Percentiles rank a stretch among this genome's conserved stretches.
Conservation (phyloP, 2,329 filamentous ascomycete species). For the Magnaporthiopsis incrustans region DNA sequence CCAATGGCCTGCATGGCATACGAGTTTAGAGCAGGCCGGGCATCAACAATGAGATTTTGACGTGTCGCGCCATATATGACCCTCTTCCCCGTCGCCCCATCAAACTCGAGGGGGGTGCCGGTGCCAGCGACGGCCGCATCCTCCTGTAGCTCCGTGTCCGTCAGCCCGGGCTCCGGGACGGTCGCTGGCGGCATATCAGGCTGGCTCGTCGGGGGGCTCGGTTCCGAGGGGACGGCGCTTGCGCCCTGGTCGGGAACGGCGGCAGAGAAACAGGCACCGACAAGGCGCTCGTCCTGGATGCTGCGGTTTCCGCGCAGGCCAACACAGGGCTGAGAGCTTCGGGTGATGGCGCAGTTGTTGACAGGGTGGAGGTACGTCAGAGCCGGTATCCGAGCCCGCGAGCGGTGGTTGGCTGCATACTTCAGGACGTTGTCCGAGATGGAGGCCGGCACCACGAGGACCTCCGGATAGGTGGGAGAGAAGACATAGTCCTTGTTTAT, state of each 20-base stretch:
- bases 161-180: slow-evolving; percentile 39
- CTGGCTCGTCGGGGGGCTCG: slow-evolving; percentile 41
- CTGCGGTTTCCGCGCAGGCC: slow-evolving; percentile 83
- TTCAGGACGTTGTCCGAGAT: slow-evolving; percentile 98
- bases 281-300: slow-evolving; percentile 89
- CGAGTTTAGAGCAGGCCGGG: slow-evolving; percentile 87
- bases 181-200: slow-evolving; percentile 33
- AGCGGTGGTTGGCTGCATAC: slow-evolving; percentile 84
- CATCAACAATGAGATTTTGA: slow-evolving; percentile 90
- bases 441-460: slow-evolving; percentile 75
- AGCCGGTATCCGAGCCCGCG: slow-evolving; percentile 77
- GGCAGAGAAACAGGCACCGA: slow-evolving; percentile 74
- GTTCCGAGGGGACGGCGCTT: slow-evolving; percentile 77
- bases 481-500: slow-evolving; percentile 90
- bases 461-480: slow-evolving; percentile 82
- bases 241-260: slow-evolving; percentile 86
- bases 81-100: slow-evolving; percentile 52
- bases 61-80: slow-evolving; percentile 75
- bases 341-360: slow-evolving; percentile 94
- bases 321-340: slow-evolving; percentile 85
- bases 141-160: slow-evolving; percentile 58
- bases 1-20: slow-evolving; percentile 90
- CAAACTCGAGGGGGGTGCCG: slow-evolving; percentile 36
- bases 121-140: slow-evolving; percentile 52
- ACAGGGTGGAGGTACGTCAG: slow-evolving; percentile 92